A percentile compares a stretch with the other conserved stretches of the same genome.
Conservation (phyloP, 768 basidiomycete species). For the Leccinum boreale region DNA sequence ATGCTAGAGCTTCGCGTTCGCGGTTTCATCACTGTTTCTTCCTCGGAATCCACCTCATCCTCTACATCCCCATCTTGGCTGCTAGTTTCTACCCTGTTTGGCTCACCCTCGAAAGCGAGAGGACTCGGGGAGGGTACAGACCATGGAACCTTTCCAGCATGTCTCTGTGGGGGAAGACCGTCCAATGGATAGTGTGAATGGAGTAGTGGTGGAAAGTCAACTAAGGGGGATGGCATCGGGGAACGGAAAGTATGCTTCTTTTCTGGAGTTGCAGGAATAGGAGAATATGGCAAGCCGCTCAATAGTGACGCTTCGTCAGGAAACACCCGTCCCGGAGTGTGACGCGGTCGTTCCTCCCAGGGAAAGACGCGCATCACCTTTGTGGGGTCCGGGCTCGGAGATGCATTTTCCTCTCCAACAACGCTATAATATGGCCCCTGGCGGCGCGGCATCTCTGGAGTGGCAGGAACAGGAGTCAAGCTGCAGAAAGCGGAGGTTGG, state of each 20-base stretch:
- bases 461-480: slow-evolving; percentile 55
- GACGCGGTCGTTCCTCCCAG: slow-evolving; percentile 84
- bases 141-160: slow-evolving; percentile 59
- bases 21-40: slow-evolving; percentile 33
- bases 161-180: slow-evolving; percentile 70
- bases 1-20: slow-evolving; percentile 36
- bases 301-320: slow-evolving; percentile 60
- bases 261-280: slow-evolving; percentile 31
- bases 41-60: slow-evolving; percentile 62
- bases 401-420: slow-evolving; percentile 38
- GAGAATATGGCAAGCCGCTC: slow-evolving; percentile 29
- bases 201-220: slow-evolving; percentile 54
- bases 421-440: slow-evolving; percentile 75
- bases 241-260: slow-evolving; percentile 15
- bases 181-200: slow-evolving; percentile 87
- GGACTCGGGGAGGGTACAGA: slow-evolving; percentile 41
- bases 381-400: slow-evolving; percentile 61
- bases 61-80: slow-evolving; percentile 84
- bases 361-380: slow-evolving; percentile 85
- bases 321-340: slow-evolving; percentile 67
- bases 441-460: slow-evolving; percentile 62
- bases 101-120: slow-evolving; percentile 24
- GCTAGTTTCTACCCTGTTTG: slow-evolving; percentile 54
- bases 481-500: slow-evolving; percentile 47
- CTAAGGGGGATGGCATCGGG: slow-evolving; percentile 32